Evolutionary conservation across 495 filamentous ascomycete genomes (phyloP).

Genomic region (Annulohypoxylon nitens): DNA sequence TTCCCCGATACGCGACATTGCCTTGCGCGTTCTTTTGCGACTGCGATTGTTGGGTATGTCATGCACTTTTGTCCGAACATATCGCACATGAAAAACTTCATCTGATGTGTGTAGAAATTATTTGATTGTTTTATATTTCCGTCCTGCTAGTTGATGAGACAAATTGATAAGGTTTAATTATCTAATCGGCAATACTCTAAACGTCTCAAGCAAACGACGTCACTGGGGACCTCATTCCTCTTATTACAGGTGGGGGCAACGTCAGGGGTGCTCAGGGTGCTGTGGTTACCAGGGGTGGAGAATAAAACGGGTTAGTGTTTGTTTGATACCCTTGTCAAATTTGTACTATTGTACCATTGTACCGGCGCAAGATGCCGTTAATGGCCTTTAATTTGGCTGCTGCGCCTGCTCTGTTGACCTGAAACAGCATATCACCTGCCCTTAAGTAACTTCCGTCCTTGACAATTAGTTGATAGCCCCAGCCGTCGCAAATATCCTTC

Average conservation of each 20-base stretch:
- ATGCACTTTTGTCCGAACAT: constrained; percentile 6
- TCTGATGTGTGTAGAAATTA: not conserved
- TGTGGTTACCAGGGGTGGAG: constrained; percentile 30
- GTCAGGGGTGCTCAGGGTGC: constrained; percentile 38
- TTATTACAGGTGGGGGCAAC: constrained; percentile 20
- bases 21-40: constrained; percentile 25
- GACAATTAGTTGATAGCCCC: constrained; percentile 17
- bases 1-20: constrained; percentile 27
- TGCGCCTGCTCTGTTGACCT: constrained; percentile 46
- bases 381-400: constrained; percentile 36
- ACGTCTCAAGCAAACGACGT: constrained; percentile 38
- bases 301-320: constrained; percentile 38
- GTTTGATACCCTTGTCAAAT: constrained; percentile 35
- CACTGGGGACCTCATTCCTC: constrained; percentile 30
- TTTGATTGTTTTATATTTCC: constrained; percentile 6
- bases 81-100: not conserved
- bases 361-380: constrained; percentile 17
- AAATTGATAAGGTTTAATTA: constrained; percentile 9
- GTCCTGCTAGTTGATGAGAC: not conserved
- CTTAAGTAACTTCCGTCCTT: constrained; percentile 20
- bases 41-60: not conserved
- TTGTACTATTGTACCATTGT: constrained; percentile 9
- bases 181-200: not conserved
- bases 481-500: constrained; percentile 31
- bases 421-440: constrained; percentile 47